phyloP scores from a whole-genome alignment of 768 basidiomycete genomes.

The Russula ochroleuca region DNA sequence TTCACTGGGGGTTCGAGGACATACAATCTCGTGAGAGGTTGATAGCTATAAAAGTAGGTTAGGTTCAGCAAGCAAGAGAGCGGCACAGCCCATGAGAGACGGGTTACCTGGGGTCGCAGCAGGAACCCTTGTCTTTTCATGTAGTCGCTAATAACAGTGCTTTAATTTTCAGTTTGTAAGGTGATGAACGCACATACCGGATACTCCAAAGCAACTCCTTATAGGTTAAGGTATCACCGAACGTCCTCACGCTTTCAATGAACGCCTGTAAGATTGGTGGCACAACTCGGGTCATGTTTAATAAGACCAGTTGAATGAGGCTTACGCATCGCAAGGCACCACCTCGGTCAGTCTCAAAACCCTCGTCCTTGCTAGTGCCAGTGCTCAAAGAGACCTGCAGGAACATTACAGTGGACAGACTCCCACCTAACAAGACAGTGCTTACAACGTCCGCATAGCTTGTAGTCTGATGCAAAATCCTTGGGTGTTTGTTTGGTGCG shows the following conservation, averaged over 20 bases:
- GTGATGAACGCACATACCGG: neutral
- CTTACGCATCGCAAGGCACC: neutral
- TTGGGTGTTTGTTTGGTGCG: neutral
- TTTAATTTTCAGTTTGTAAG: neutral
- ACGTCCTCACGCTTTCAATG: neutral
- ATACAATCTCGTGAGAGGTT: neutral
- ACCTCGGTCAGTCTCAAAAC: neutral
- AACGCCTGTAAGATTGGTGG: neutral
- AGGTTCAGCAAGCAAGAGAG: neutral
- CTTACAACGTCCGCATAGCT: constrained; percentile 2
- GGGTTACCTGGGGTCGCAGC: constrained; percentile 3
- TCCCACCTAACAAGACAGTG: neutral
- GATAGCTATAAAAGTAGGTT: constrained; percentile 1
- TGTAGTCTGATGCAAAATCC: neutral
- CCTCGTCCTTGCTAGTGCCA: neutral
- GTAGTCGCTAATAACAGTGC: neutral
- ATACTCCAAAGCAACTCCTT: neutral
- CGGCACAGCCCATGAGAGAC: neutral
- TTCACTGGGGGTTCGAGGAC: neutral
- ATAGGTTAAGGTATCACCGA: neutral
- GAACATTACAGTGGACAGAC: neutral
- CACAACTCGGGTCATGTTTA: neutral
- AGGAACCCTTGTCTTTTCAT: neutral
- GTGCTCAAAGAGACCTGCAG: constrained; percentile 8
- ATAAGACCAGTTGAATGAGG: neutral